Evolutionary conservation across 1,139 yeast species (phyloP), one percentile per base, ranked within the genome.

Genomic region (Saccharomyces hybrid): DNA sequence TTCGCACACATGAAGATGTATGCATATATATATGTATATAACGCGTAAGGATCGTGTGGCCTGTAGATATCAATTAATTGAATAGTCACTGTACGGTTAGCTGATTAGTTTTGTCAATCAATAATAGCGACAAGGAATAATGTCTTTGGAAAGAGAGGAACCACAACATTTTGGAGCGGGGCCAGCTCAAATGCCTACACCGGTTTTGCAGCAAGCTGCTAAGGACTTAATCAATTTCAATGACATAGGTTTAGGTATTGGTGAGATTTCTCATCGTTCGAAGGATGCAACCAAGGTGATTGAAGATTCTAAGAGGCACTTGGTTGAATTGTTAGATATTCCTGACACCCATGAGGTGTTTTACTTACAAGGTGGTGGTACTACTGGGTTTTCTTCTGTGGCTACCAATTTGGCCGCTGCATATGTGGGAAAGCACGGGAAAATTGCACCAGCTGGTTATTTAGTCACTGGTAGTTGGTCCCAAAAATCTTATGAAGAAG

Each of bases 351-450:
- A 93, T 70, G 98, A 90, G 68, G 93, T 91, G 1, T 84, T 93
- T 68, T 93, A 91, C 74, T 74, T 91, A 74, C 99, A 93, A 75
- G 98, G 99, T 59, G 99, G 99, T 58, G 99, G 98, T 58, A 91
- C 98, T 52, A 86, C 90, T 46, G 98, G 97, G 5, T 93, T 93
- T 66, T 87, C 98, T 5, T 82, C 96, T 8, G 79, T 89, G 55
- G 91, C 88, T 14, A 83, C 93, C 64, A 93, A 93, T 70, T 72
- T 93, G 73, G 72, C 86, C 58, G 96, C 97, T 32, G 77, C 86
- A 47, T 81, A 80, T 69, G 88, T 88, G 50, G 70, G 67, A 9
- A 84, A 78, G 66, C 78, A 84, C 28, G 89, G 89, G 38, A 81
- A 80, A 63, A 78, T 76, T 57, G 96, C 96, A 50, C 84, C 80